Conservation (phyloP, 768 basidiomycete species). For the Amanita pseudoporphyria region DNA sequence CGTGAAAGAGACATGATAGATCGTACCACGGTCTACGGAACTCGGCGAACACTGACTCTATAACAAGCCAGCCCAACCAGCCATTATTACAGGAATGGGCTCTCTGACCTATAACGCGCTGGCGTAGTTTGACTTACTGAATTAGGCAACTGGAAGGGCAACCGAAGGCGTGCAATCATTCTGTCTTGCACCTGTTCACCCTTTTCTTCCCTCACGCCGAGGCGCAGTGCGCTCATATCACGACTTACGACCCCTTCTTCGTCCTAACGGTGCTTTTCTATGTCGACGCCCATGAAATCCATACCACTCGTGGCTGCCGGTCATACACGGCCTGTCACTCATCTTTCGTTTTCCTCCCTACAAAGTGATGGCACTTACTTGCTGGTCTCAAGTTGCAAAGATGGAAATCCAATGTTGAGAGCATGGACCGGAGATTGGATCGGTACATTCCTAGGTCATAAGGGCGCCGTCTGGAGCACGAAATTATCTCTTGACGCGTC, state of each 20-base stretch:
- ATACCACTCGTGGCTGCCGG: slow-evolving; percentile 79
- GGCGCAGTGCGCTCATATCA: slow-evolving; percentile 46
- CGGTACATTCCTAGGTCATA: slow-evolving; percentile 83
- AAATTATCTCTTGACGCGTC: slow-evolving; percentile 84
- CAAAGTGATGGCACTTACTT: slow-evolving; percentile 82
- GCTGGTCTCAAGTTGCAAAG: slow-evolving; percentile 95
- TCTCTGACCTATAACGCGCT: too few species aligned
- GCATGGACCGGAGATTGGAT: slow-evolving; percentile 99
- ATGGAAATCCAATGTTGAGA: slow-evolving; percentile 95
- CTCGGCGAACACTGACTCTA: too few species aligned
- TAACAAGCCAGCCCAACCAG: too few species aligned
- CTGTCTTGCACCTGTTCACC: slow-evolving; percentile 8
- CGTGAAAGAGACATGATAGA: too few species aligned
- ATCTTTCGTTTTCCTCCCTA: slow-evolving; percentile 85
- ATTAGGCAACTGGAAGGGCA: slow-evolving; percentile 8
- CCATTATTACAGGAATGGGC: too few species aligned
- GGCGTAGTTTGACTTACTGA: background rate
- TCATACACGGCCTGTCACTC: slow-evolving; percentile 83
- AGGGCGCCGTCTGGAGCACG: slow-evolving; percentile 95
- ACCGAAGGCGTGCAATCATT: slow-evolving; percentile 13
- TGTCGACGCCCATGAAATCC: slow-evolving; percentile 56
- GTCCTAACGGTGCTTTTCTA: slow-evolving; percentile 28
- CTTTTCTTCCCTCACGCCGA: slow-evolving; percentile 22
- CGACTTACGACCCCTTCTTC: slow-evolving; percentile 28
- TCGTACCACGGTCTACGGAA: too few species aligned